Evolutionary conservation across 1,284 basidiomycete species (phyloP).

Genomic region (Caloboletus firmus): DNA sequence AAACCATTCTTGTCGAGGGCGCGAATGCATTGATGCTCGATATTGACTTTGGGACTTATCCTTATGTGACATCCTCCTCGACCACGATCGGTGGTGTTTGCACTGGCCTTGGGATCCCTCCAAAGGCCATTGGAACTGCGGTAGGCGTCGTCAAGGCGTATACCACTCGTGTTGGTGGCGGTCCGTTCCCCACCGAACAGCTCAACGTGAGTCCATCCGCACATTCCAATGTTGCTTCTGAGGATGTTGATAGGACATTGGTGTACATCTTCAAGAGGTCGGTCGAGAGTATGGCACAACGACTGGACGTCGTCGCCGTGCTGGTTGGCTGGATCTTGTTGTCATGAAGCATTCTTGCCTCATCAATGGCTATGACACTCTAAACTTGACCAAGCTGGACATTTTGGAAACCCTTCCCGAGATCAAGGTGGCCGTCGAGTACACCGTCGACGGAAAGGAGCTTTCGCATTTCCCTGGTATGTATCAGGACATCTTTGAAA

Average conservation of each 20-base stretch:
- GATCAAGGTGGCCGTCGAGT: slow-evolving; percentile 88
- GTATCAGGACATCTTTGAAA: slow-evolving; percentile 26
- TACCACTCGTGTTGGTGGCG: slow-evolving; percentile 95
- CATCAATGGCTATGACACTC: slow-evolving; percentile 93
- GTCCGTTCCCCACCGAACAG: slow-evolving; percentile 97
- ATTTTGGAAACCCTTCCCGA: slow-evolving; percentile 84
- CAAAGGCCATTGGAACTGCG: slow-evolving; percentile 78
- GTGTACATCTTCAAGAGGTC: slow-evolving; percentile 90
- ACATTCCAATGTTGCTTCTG: background rate
- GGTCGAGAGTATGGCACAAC: slow-evolving; percentile 91
- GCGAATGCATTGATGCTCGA: slow-evolving; percentile 99
- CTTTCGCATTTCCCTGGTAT: slow-evolving; percentile 86
- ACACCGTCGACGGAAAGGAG: slow-evolving; percentile 77
- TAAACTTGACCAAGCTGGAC: slow-evolving; percentile 97
- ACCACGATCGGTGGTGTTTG: slow-evolving; percentile 94
- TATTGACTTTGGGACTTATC: slow-evolving; percentile 97
- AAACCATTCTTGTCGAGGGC: slow-evolving; percentile 90
- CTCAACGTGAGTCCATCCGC: slow-evolving; percentile 62
- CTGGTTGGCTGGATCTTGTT: slow-evolving; percentile 97
- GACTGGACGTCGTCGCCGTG: slow-evolving; percentile 89
- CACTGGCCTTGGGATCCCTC: slow-evolving; percentile 94
- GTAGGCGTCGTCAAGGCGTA: slow-evolving; percentile 98
- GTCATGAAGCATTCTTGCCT: slow-evolving; percentile 91
- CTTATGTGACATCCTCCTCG: slow-evolving; percentile 93
- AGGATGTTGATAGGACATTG: slow-evolving; percentile 59